Conservation (phyloP, 352 stramenopile species). For the Globisporangium splendens region DNA sequence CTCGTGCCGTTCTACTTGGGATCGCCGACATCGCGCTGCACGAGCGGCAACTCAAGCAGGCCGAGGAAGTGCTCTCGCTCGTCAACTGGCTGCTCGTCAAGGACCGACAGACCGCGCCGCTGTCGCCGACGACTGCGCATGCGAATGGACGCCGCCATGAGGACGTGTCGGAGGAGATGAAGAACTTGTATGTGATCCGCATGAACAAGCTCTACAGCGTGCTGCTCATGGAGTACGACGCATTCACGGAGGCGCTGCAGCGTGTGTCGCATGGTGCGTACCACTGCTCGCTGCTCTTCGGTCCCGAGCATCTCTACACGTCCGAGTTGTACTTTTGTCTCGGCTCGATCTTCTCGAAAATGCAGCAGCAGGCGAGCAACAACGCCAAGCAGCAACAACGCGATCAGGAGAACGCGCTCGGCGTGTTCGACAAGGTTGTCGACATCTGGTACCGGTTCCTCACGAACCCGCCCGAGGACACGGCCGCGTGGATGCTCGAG, state of each 20-base stretch:
- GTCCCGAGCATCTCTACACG: constrained; percentile 68
- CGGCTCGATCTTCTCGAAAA: constrained; percentile 53
- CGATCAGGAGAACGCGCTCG: constrained; percentile 46
- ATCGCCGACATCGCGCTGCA: constrained; percentile 62
- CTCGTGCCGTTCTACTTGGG: constrained; percentile 68
- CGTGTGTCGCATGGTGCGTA: constrained; percentile 64
- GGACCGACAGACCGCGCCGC: constrained; percentile 23
- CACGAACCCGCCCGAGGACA: constrained; percentile 63
- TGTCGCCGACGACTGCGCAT: too few species aligned
- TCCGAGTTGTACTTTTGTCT: constrained; percentile 76
- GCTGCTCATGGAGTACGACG: constrained; percentile 48
- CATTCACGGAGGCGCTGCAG: constrained; percentile 50
- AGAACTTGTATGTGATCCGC: constrained; percentile 55
- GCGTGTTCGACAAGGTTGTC: constrained; percentile 75
- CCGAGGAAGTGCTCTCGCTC: constrained; percentile 61
- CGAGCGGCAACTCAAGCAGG: constrained; percentile 56
- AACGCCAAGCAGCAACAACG: constrained; percentile 12
- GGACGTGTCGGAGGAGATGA: constrained; percentile 46
- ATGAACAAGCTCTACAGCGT: constrained; percentile 77
- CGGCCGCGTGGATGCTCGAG: constrained; percentile 57
- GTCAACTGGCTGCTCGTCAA: constrained; percentile 76
- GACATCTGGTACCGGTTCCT: constrained; percentile 79
- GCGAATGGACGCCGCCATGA: constrained; percentile 4
- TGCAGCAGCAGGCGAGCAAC: constrained; percentile 30
- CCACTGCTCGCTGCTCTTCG: constrained; percentile 66